A percentile compares a stretch with the other conserved stretches of the same genome.
Conservation (phyloP, 2,329 filamentous ascomycete species). For the Aspergillus sp. region DNA sequence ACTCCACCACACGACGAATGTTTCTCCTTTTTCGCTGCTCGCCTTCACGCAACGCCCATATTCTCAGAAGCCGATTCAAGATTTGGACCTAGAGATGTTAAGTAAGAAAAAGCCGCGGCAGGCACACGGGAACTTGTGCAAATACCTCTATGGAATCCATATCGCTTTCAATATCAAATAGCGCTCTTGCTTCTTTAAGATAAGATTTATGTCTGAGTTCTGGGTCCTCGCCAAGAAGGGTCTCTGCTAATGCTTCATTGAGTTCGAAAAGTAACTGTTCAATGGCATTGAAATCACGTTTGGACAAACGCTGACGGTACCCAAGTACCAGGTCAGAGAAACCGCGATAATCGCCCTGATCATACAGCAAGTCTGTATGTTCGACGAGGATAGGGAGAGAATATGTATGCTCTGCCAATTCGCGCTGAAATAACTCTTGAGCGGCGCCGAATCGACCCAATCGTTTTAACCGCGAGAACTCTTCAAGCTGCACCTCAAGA, state of each 20-base stretch:
- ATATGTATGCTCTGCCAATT: constrained; percentile 3
- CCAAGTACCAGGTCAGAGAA: neutral
- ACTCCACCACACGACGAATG: neutral
- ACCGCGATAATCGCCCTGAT: constrained; percentile 5
- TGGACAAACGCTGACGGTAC: neutral
- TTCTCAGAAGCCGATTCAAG: neutral
- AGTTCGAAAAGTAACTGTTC: neutral
- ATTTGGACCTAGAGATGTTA: neutral
- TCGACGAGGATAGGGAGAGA: constrained; percentile 6
- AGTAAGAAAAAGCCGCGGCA: neutral
- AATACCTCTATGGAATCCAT: neutral
- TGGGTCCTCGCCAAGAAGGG: neutral
- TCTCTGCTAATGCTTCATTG: neutral
- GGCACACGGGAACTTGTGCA: neutral
- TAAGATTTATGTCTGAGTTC: neutral
- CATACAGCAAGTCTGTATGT: constrained; percentile 11
- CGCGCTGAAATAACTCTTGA: constrained; percentile 6
- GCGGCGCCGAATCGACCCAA: constrained; percentile 9
- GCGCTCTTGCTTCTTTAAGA: neutral
- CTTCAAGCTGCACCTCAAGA: constrained; percentile 8
- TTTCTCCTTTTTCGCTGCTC: neutral
- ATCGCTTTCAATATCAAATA: neutral
- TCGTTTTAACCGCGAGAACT: constrained; percentile 12
- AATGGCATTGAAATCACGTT: neutral
- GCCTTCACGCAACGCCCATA: neutral